phyloP scores from a whole-genome alignment of 148 eudicot species.

The Rhododendron vialii region DNA sequence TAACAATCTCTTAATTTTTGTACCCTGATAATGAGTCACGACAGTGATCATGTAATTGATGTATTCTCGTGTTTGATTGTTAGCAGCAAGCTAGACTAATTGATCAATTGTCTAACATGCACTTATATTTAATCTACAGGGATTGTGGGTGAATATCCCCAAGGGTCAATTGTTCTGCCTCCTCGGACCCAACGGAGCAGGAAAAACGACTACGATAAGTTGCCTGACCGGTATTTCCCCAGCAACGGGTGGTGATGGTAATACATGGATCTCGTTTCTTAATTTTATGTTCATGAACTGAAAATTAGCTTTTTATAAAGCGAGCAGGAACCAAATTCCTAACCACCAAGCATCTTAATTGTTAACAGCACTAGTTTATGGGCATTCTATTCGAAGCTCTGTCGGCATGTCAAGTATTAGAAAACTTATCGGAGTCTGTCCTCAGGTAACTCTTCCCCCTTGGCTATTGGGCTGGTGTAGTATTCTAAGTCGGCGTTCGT shows the following conservation, averaged over 20 bases:
- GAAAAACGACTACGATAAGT: too few relatives aligned
- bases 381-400: constrained; percentile 66
- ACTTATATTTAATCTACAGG: constrained; percentile 30
- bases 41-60: background rate
- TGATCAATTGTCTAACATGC: background rate
- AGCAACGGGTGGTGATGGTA: constrained; percentile 47
- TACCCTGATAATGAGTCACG: background rate
- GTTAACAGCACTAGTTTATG: constrained; percentile 61
- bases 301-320: too few relatives aligned
- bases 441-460: constrained; percentile 48
- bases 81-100: background rate
- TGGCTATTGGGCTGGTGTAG: background rate
- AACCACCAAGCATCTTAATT: background rate
- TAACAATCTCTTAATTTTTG: background rate
- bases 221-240: too few relatives aligned
- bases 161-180: too few relatives aligned
- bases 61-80: background rate
- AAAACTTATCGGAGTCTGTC: constrained; percentile 75
- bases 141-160: too few relatives aligned
- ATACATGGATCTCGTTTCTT: background rate
- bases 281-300: background rate
- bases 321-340: too few relatives aligned
- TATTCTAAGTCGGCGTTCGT: too few relatives aligned
- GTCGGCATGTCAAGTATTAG: constrained; percentile 75
- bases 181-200: too few relatives aligned